A percentile compares a stretch with the other conserved stretches of the same genome.
Evolutionary conservation across 805 yeast species (phyloP).

Genomic region (Metschnikowia amazonensis): DNA sequence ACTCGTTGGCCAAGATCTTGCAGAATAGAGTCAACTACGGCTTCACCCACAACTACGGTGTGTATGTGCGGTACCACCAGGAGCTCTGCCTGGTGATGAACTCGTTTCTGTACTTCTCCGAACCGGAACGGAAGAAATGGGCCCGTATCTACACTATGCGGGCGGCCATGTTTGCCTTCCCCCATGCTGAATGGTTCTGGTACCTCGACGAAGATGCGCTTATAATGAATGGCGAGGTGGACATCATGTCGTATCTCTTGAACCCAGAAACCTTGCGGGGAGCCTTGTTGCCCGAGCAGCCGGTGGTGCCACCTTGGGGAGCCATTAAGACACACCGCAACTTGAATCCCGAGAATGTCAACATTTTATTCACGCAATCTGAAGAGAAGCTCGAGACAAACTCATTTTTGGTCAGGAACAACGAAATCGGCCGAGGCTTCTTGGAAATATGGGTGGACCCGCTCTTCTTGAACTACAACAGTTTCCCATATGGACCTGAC

Average conservation of each 20-base stretch:
- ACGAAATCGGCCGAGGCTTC: slow-evolving; percentile 58
- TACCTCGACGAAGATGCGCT: slow-evolving; percentile 75
- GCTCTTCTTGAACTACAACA: slow-evolving; percentile 61
- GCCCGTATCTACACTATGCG: slow-evolving; percentile 59
- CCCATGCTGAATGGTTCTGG: slow-evolving; percentile 88
- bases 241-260: slow-evolving; percentile 57
- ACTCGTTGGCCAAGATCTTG: slow-evolving; percentile 62
- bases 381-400: slow-evolving; percentile 59
- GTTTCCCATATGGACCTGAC: slow-evolving; percentile 56
- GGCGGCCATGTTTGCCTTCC: slow-evolving; percentile 93
- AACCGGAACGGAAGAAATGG: slow-evolving; percentile 53
- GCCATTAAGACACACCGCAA: slow-evolving; percentile 65
- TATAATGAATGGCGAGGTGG: slow-evolving; percentile 66
- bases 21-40: slow-evolving; percentile 91
- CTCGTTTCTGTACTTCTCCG: slow-evolving; percentile 37
- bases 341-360: slow-evolving; percentile 50
- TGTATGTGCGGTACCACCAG: slow-evolving; percentile 79
- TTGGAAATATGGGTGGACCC: slow-evolving; percentile 80
- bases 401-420: slow-evolving; percentile 70
- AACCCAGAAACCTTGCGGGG: slow-evolving; percentile 58
- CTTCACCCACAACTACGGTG: slow-evolving; percentile 72
- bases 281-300: slow-evolving; percentile 63
- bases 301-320: slow-evolving; percentile 68
- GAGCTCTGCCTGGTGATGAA: slow-evolving; percentile 69
- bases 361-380: slow-evolving; percentile 68